Percentiles rank a stretch among this genome's conserved stretches.
These are phyloP conservation scores for Heterobasidion annosum DNA, from an alignment of 1,284 basidiomycete genomes.

Conservation along the genomic window DNA sequence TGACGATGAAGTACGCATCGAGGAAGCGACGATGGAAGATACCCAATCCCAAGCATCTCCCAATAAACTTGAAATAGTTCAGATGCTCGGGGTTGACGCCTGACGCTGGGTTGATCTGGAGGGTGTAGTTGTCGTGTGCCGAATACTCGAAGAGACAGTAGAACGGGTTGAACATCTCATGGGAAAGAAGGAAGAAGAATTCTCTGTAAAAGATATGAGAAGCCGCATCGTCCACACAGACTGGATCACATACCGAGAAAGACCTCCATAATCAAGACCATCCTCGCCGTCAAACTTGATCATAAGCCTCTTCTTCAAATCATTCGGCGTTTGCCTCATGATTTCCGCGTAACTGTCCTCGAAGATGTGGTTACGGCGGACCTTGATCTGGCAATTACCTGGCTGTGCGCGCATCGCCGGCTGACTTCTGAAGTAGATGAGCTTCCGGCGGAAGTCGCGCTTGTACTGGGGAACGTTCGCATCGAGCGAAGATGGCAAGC, in stretches of 20 bases:
- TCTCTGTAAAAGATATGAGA: constrained; percentile 47
- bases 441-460: constrained; percentile 96
- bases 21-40: constrained; percentile 99
- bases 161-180: constrained; percentile 99
- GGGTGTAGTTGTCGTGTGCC: constrained; percentile 97
- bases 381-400: constrained; percentile 96
- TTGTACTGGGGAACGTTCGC: constrained; percentile 99
- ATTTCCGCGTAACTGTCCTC: constrained; percentile 96
- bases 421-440: constrained; percentile 98
- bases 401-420: constrained; percentile 84
- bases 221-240: constrained; percentile 4
- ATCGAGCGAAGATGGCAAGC: constrained; percentile 75
- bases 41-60: constrained; percentile 86
- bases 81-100: constrained; percentile 98
- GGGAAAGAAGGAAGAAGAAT: constrained; percentile 99
- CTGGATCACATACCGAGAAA: constrained; percentile 63
- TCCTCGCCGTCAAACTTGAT: constrained; percentile 99
- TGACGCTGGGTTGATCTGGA: constrained; percentile 97
- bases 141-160: constrained; percentile 99
- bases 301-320: constrained; percentile 95
- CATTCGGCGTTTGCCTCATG: constrained; percentile 91
- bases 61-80: constrained; percentile 99
- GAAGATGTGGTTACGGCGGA: constrained; percentile 87
- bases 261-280: constrained; percentile 95
- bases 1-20: constrained; percentile 97